Percentiles rank a stretch among this genome's conserved stretches.
These are phyloP conservation scores for Nicotiana obtusifolia DNA, from an alignment of 257 asterid genomes.

Conservation along the genomic window DNA sequence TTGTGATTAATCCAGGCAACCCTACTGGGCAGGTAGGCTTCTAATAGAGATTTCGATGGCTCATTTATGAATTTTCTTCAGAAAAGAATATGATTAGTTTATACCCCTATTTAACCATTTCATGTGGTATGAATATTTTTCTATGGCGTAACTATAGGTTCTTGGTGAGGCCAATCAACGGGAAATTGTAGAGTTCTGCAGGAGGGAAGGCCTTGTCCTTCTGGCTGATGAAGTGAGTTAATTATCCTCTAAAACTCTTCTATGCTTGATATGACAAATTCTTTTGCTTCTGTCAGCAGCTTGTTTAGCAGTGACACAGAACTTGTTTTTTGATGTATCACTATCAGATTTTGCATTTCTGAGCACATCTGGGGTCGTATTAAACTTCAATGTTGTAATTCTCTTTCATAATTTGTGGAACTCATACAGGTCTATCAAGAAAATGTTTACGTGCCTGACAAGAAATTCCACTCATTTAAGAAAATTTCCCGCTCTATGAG, in stretches of 20 bases:
- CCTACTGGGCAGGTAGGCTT: slow-evolving; percentile 91
- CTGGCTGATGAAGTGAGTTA: slow-evolving; percentile 87
- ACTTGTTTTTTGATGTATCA: background rate
- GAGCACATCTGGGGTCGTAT: background rate
- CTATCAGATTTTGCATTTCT: background rate
- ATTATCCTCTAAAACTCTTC: background rate
- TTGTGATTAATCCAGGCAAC: slow-evolving; percentile 95
- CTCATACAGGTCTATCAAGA: slow-evolving; percentile 87
- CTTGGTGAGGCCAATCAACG: slow-evolving; percentile 62
- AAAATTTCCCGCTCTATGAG: slow-evolving; percentile 76
- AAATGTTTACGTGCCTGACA: slow-evolving; percentile 88
- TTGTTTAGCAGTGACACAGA: background rate
- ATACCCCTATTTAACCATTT: background rate
- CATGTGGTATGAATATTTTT: background rate
- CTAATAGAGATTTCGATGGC: background rate
- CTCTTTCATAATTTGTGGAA: background rate
- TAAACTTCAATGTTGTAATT: background rate
- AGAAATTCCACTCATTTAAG: slow-evolving; percentile 90
- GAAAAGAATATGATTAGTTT: background rate
- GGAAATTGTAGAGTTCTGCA: slow-evolving; percentile 91
- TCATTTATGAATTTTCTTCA: background rate
- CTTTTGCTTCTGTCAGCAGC: background rate
- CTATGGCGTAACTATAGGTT: slow-evolving; percentile 27
- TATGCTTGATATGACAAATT: background rate
- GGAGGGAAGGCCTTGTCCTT: slow-evolving; percentile 94